A percentile compares a stretch with the other conserved stretches of the same genome.
These are phyloP conservation scores for Funneliformis mosseae DNA, from an alignment of 192 early-diverging fungal genomes.

Conservation along the genomic window DNA sequence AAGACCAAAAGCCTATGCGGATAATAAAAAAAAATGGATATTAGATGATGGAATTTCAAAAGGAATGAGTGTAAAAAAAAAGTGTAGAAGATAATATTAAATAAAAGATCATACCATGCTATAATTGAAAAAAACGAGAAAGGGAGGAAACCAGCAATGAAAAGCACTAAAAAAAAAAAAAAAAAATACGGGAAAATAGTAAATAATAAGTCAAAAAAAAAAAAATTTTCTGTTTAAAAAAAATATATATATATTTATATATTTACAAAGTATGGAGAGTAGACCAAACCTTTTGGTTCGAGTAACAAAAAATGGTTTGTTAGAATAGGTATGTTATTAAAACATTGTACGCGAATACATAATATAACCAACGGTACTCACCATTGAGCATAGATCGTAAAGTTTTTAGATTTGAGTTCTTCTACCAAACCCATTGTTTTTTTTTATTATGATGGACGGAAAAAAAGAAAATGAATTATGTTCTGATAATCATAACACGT, in stretches of 20 bases:
- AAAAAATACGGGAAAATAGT: background rate
- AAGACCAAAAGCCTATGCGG: background rate
- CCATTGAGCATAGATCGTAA: constrained; percentile 4
- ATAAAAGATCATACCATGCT: background rate
- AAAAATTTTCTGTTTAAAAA: background rate
- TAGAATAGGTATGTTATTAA: too few species aligned
- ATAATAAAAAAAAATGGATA: background rate
- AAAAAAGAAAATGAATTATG: too few species aligned
- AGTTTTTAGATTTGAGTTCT: background rate
- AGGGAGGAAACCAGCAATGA: background rate
- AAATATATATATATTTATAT: background rate
- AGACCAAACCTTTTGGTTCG: background rate
- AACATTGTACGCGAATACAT: too few species aligned
- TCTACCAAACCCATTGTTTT: background rate
- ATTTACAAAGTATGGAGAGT: background rate
- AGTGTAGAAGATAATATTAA: too few species aligned
- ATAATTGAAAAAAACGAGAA: background rate
- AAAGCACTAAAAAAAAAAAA: background rate
- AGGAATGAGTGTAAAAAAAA: background rate
- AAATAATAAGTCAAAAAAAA: background rate
- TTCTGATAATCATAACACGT: too few species aligned
- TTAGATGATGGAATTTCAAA: background rate
- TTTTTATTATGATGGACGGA: background rate
- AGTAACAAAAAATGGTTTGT: background rate
- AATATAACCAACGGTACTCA: too few species aligned